Evolutionary conservation across 2,329 filamentous ascomycete species (phyloP).

Genomic region (Fusarium chaquense): DNA sequence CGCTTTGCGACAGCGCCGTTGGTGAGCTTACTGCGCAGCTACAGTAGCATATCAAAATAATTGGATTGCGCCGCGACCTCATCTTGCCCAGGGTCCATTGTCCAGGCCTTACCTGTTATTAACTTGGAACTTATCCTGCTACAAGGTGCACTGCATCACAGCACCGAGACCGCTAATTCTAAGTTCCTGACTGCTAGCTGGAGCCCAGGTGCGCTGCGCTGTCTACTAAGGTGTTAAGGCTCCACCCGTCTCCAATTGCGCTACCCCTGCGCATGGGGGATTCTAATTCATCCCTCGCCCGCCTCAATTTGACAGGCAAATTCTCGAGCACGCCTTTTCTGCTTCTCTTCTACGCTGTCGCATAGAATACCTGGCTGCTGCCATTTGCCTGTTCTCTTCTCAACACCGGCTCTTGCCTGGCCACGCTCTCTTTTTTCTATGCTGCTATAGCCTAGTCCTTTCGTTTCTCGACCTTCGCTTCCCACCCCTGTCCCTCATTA

Average conservation of each 20-base stretch:
- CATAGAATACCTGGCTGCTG: slow-evolving; percentile 19
- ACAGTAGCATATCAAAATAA: slow-evolving; percentile 24
- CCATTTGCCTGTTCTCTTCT: slow-evolving; percentile 24
- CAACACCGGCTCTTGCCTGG: slow-evolving; percentile 26
- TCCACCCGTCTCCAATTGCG: slow-evolving; percentile 44
- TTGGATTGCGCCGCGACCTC: slow-evolving; percentile 37
- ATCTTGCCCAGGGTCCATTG: slow-evolving; percentile 36
- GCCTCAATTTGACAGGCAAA: slow-evolving; percentile 30
- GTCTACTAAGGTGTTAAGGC: neutral
- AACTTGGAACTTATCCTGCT: slow-evolving; percentile 5
- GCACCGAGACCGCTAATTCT: neutral
- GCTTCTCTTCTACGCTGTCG: slow-evolving; percentile 26
- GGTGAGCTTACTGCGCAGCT: slow-evolving; percentile 34
- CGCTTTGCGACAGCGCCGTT: slow-evolving; percentile 35
- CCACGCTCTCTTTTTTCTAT: slow-evolving; percentile 39
- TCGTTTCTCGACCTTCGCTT: slow-evolving; percentile 35
- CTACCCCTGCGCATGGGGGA: slow-evolving; percentile 40
- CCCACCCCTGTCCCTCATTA: slow-evolving; percentile 33
- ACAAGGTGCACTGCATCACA: neutral
- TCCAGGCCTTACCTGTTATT: slow-evolving; percentile 3
- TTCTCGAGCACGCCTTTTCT: slow-evolving; percentile 26
- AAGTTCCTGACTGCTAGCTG: slow-evolving; percentile 1
- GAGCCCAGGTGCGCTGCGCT: neutral
- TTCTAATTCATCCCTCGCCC: slow-evolving; percentile 39
- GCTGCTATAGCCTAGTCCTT: slow-evolving; percentile 36